phyloP scores from a whole-genome alignment of 208 protist genomes.

The Leishmania aethiopica region DNA sequence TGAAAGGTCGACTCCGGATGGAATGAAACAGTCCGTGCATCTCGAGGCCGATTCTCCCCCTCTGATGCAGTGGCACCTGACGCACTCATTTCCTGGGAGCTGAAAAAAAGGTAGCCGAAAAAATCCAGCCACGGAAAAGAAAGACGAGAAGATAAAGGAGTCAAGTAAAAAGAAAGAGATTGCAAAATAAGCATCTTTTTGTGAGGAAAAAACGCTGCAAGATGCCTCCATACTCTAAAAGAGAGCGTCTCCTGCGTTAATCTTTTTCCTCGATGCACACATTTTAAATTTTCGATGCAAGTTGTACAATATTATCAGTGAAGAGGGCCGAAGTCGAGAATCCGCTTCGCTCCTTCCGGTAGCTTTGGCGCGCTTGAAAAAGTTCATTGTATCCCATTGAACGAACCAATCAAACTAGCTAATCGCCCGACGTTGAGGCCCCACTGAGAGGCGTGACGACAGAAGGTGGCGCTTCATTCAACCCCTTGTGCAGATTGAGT shows the following conservation, averaged over 20 bases:
- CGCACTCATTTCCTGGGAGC: slow-evolving; percentile 2
- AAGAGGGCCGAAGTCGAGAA: neutral
- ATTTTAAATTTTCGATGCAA: neutral
- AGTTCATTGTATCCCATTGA: neutral
- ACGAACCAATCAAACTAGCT: neutral
- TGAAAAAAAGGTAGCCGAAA: neutral
- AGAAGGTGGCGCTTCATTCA: neutral
- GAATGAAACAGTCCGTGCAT: slow-evolving; percentile 11
- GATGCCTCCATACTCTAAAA: neutral
- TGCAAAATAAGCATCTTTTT: neutral
- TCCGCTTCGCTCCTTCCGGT: neutral
- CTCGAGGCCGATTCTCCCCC: neutral
- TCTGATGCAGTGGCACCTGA: neutral
- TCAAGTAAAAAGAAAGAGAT: neutral
- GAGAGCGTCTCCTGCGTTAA: neutral
- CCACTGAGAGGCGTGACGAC: neutral
- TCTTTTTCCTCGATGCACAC: neutral
- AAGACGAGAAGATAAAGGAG: neutral
- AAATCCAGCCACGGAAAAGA: neutral
- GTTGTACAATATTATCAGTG: neutral
- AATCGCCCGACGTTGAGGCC: neutral
- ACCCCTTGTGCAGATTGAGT: neutral
- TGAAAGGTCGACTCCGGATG: slow-evolving; percentile 21
- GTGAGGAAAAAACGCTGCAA: neutral
- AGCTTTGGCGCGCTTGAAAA: neutral